Base-by-base conservation (phyloP, 495 filamentous ascomycete genomes). In the Tuber magnatum region DNA sequence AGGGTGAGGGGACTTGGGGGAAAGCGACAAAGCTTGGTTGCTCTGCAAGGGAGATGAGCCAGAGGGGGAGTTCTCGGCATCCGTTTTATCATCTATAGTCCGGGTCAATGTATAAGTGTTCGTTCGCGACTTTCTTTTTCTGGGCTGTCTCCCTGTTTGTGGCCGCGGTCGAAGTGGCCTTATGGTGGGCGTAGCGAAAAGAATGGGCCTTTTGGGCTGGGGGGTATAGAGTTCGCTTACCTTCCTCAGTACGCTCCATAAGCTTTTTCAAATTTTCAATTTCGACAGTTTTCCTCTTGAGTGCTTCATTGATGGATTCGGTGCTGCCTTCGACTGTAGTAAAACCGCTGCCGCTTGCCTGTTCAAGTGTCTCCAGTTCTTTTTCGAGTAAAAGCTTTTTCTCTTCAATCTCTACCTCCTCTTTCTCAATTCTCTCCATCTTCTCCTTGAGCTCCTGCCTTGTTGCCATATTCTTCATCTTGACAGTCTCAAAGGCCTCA, bases 401-500 rank as follows among this genome's bases (percentile, higher is more conserved):
- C 44, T 48, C 68, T 28, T 81, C 80, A 74, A 79, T 81, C 69
- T 81, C 80, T n/a, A 69, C 73, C 39, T 78, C 75, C 40, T 81
- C 79, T 20, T 51, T 74, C 32, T 77, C 48, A 46, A 81, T 78
- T 61, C 74, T 80, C 51, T 78, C 76, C 35, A 79, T 56, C 78
- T 81, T 73, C 41, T 75, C 75, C 44, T 51, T 69, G 69, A 79
- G 74, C 44, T 70, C 75, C 76, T 79, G 73, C 72, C 73, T 71
- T 32, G 39, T 75, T 44, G 80, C 74, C 75, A 78, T 84, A 73
- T 48, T 84, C 71, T 65, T 83, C 76, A 65, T 74, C 71, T 71
- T 81, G 81, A 80, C 83, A 77, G 80, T 84, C 81, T 77, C 86
- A 75, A 86, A 83, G 28, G 87, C 81, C 75, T 89, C 85, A 40